A percentile compares a stretch with the other conserved stretches of the same genome.
Evolutionary conservation across 352 stramenopile species (phyloP).

Genomic region (Phytophthora cajani): DNA sequence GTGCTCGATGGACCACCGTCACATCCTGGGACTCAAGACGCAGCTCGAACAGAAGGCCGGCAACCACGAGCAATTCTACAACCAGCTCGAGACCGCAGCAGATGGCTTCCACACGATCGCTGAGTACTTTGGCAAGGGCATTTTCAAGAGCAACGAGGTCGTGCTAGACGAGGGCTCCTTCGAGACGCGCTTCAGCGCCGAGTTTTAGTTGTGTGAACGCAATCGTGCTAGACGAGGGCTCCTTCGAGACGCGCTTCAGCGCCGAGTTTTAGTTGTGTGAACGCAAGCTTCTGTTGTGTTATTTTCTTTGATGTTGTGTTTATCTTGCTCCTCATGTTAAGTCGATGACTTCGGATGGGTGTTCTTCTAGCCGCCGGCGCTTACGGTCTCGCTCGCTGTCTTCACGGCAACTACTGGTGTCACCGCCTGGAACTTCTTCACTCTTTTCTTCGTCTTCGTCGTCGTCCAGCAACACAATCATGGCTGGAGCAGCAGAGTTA

Average conservation of each 20-base stretch:
- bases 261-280: constrained; percentile 74
- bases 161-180: constrained; percentile 70
- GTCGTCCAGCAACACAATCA: constrained; percentile 28
- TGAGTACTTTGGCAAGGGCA: constrained; percentile 93
- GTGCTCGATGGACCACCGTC: constrained; percentile 86
- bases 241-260: constrained; percentile 83
- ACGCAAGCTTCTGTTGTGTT: background rate
- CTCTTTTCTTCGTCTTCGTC: constrained; percentile 14
- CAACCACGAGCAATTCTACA: constrained; percentile 95
- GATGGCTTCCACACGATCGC: constrained; percentile 92
- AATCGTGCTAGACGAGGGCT: constrained; percentile 60
- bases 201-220: constrained; percentile 62
- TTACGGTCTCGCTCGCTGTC: constrained; percentile 9
- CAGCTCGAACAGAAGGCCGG: constrained; percentile 87
- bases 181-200: constrained; percentile 83
- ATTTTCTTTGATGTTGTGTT: constrained; percentile 8
- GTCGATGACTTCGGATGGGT: constrained; percentile 31
- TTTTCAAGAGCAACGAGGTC: constrained; percentile 87
- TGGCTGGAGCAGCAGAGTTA: background rate
- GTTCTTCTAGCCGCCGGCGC: constrained; percentile 17
- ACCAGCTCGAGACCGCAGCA: constrained; percentile 88
- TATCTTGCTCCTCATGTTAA: constrained; percentile 36
- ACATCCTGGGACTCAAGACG: constrained; percentile 87
- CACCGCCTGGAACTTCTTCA: background rate
- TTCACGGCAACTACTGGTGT: background rate